phyloP scores from a whole-genome alignment of 1,139 yeast genomes.

The Lodderomyces parapsilosis region DNA sequence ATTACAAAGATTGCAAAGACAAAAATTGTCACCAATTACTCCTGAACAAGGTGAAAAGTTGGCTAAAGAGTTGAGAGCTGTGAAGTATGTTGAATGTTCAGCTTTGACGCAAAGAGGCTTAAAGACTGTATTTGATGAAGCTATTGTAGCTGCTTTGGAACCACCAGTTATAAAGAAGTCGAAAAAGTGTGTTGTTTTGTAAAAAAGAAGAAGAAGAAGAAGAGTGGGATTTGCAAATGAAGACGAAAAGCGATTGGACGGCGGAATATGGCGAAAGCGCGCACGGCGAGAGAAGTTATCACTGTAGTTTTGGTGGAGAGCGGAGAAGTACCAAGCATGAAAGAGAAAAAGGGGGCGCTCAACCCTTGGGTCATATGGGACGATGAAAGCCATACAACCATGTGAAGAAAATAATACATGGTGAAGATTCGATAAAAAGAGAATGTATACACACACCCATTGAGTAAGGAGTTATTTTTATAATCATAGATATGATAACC shows the following conservation, averaged over 20 bases:
- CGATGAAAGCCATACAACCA: too few relatives aligned
- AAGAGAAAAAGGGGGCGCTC: too few relatives aligned
- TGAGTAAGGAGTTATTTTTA: background rate
- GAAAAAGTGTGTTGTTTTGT: slow-evolving; percentile 76
- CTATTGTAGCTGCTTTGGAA: slow-evolving; percentile 92
- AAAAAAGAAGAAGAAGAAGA: slow-evolving; percentile 1
- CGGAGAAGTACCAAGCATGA: too few relatives aligned
- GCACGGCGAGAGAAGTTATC: too few relatives aligned
- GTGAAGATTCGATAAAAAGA: background rate
- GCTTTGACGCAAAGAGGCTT: slow-evolving; percentile 97
- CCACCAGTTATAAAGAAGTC: slow-evolving; percentile 85
- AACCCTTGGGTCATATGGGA: too few relatives aligned
- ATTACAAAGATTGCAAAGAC: slow-evolving; percentile 84
- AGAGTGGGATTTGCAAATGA: too few relatives aligned
- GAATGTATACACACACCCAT: too few relatives aligned
- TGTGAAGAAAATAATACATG: too few relatives aligned
- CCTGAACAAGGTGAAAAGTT: slow-evolving; percentile 87
- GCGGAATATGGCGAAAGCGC: too few relatives aligned
- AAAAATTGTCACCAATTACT: slow-evolving; percentile 82
- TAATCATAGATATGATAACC: background rate
- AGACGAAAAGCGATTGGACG: too few relatives aligned
- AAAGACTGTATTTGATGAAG: slow-evolving; percentile 95
- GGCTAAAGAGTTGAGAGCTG: slow-evolving; percentile 92
- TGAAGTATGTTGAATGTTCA: slow-evolving; percentile 94
- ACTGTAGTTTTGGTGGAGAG: too few relatives aligned